These are phyloP conservation scores for Phylloporus scabripes DNA, from an alignment of 768 basidiomycete species.

Conservation along the genomic window DNA sequence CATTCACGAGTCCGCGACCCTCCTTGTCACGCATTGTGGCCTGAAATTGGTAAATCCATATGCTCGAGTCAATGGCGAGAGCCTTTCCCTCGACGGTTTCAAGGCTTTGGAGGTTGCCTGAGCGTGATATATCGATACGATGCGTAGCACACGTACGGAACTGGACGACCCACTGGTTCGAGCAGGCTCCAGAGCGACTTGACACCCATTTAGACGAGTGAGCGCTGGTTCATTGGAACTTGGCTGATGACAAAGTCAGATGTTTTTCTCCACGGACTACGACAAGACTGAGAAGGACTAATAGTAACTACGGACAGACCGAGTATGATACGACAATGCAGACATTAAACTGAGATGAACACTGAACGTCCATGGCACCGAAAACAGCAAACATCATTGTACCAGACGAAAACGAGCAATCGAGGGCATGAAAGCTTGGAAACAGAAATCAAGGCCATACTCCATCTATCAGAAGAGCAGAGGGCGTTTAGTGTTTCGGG, in stretches of 20 bases:
- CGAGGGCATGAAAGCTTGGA: slow-evolving; percentile 8
- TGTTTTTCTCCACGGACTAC: no score
- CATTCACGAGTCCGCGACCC: slow-evolving; percentile 83
- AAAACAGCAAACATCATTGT: slow-evolving; percentile 13
- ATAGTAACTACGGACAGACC: neutral
- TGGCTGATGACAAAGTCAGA: slow-evolving; percentile 1
- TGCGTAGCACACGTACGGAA: slow-evolving; percentile 54
- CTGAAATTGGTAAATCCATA: slow-evolving; percentile 99
- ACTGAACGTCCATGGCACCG: slow-evolving; percentile 10
- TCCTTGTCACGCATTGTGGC: slow-evolving; percentile 99
- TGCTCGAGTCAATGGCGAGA: slow-evolving; percentile 97
- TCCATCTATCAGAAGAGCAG: slow-evolving; percentile 4
- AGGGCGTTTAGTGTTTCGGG: slow-evolving; percentile 21
- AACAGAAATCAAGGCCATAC: slow-evolving; percentile 6
- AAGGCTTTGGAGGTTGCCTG: slow-evolving; percentile 46
- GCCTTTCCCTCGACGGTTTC: slow-evolving; percentile 94
- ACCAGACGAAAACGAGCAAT: slow-evolving; percentile 12
- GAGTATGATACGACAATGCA: slow-evolving; percentile 14
- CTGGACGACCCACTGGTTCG: slow-evolving; percentile 88
- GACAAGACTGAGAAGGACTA: neutral
- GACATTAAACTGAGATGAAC: slow-evolving; percentile 16
- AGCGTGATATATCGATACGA: neutral
- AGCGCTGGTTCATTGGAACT: neutral
- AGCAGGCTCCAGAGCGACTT: slow-evolving; percentile 94
- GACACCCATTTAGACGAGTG: slow-evolving; percentile 69